Evolutionary conservation across 768 basidiomycete species (phyloP), one percentile per base, ranked within the genome.

Genomic region (Suillus placidus): DNA sequence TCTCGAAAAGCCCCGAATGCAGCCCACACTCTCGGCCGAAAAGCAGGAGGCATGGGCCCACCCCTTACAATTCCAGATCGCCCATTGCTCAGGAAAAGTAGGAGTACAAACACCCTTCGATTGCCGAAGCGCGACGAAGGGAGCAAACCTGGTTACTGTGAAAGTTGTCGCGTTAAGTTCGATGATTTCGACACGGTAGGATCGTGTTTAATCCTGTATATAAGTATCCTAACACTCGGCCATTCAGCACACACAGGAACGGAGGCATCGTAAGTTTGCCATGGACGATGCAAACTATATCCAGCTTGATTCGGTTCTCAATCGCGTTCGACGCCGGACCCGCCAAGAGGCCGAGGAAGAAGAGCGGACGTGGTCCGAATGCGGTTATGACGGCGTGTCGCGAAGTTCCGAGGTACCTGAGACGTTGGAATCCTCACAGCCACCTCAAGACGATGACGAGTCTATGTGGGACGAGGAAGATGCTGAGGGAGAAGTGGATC

Each of bases 61-160:
- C 92, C 91, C 0, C 73, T 80, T 30, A 73, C 72, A n/a, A 78
- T 91, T 64, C 88, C 90, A 9, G 83, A 82, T 40, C 82, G 83
- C 51, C 81, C 81, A 52, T 61, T 79, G 34, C 79, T 95, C 60
- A 84, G 86, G 72, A 94, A 92, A 78, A 91, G 91, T 73, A 86
- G 87, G 68, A 94, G 92, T 70, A 93, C 91, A 61, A 92, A 92
- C 73, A 92, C 90, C 2, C 77, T 94, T 56, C 83, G 84, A 71
- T 80, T 92, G 63, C 88, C 91, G 9, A 89, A 87, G 72, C 87
- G 93, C 45, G 92, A 95, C 65, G 94, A 97, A 79, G 88, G 88
- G 20, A 87, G 85, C 68, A 98, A 97, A 72, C 91, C 96, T 6
- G 97, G 97, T 6, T 99, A 98, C 77, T 99, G 97, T 76, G 97